A percentile compares a stretch with the other conserved stretches of the same genome.
Evolutionary conservation across 2,329 filamentous ascomycete genomes (phyloP).

Genomic region (Lasiodiplodia theobromae): DNA sequence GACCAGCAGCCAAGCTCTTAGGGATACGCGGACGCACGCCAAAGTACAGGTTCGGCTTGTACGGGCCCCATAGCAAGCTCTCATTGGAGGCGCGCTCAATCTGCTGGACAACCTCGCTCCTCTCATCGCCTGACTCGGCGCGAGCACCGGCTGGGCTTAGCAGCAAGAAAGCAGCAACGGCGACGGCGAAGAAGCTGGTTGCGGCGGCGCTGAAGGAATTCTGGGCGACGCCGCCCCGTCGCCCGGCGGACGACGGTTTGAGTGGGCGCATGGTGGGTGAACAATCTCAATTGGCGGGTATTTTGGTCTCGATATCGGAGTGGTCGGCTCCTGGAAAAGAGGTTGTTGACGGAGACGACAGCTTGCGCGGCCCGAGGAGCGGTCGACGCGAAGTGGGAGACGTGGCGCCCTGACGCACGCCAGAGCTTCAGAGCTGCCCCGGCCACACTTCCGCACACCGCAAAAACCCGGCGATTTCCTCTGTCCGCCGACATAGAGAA

Average conservation of each 20-base stretch:
- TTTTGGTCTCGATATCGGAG: constrained; percentile 15
- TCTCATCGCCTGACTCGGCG: background rate
- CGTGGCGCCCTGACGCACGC: constrained; percentile 21
- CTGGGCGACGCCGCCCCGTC: background rate
- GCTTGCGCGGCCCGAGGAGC: constrained; percentile 21
- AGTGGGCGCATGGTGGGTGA: constrained; percentile 37
- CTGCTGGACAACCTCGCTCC: constrained; percentile 32
- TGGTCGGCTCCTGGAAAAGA: constrained; percentile 31
- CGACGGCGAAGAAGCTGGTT: constrained; percentile 31
- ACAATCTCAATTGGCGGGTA: constrained; percentile 31
- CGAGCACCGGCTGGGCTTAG: constrained; percentile 37
- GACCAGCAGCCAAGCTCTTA: constrained; percentile 78
- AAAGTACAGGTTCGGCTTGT: constrained; percentile 93
- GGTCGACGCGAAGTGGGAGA: constrained; percentile 33
- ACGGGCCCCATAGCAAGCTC: constrained; percentile 93
- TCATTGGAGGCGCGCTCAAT: constrained; percentile 69
- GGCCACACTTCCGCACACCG: constrained; percentile 20
- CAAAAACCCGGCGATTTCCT: constrained; percentile 2
- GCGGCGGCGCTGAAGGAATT: background rate
- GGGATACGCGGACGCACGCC: constrained; percentile 83
- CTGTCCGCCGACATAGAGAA: background rate
- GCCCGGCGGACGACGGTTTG: constrained; percentile 15
- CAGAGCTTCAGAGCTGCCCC: constrained; percentile 3
- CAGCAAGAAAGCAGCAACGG: constrained; percentile 32
- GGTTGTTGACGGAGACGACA: constrained; percentile 31